Conservation (phyloP, 176 grass and related monocot species). For the Triticum dicoccoides region DNA sequence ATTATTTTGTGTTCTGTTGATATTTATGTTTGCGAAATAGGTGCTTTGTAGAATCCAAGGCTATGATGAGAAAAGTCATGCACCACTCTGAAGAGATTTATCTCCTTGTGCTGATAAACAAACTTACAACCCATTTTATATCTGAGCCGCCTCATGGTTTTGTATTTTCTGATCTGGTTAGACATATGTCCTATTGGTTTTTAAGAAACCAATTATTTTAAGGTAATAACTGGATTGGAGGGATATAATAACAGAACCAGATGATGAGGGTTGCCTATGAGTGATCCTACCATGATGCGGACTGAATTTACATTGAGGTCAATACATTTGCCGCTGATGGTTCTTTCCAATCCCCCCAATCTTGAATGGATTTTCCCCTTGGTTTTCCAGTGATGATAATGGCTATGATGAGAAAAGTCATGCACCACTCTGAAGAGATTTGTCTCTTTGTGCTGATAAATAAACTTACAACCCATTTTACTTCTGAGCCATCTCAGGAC, state of each 20-base stretch:
- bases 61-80: conserved; percentile 18
- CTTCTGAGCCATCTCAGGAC: neutral
- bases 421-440: conserved; percentile 18
- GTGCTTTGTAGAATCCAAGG: neutral
- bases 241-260: neutral
- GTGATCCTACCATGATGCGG: neutral
- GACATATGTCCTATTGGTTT: no score
- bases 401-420: conserved; percentile 14
- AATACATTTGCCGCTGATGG: neutral
- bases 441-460: conserved; percentile 13
- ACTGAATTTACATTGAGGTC: neutral
- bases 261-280: neutral
- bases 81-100: conserved; percentile 18
- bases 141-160: neutral
- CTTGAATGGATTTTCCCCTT: neutral
- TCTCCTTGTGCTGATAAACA: conserved; percentile 16
- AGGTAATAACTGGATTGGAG: neutral
- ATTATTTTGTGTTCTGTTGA: neutral
- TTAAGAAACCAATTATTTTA: no score
- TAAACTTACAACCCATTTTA: conserved; percentile 1
- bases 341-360: neutral
- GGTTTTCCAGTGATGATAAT: no score
- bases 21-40: conserved; percentile 54
- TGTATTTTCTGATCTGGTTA: no score
- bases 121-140: neutral